Evolutionary conservation across 2,329 filamentous ascomycete species (phyloP).

Genomic region (Cladosporium cucumerinum): DNA sequence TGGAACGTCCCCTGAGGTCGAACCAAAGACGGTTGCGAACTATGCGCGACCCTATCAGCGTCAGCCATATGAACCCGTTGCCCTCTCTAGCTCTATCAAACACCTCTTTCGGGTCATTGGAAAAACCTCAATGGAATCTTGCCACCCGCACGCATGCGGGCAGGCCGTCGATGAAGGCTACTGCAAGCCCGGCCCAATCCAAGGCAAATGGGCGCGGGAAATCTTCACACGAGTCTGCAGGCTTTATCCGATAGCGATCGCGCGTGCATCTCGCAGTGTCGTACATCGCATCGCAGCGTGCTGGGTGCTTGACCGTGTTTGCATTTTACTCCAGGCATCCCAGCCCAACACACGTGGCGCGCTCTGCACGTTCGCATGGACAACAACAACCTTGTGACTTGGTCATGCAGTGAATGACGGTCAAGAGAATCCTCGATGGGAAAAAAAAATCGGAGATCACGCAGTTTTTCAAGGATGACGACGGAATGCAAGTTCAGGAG

Average conservation of each 20-base stretch:
- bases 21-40: background rate
- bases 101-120: background rate
- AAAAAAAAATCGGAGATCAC: background rate
- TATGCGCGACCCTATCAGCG: background rate
- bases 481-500: background rate
- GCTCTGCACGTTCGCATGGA: conserved; percentile 2
- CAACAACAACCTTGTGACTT: background rate
- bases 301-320: background rate
- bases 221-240: background rate
- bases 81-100: background rate
- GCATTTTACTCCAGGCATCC: background rate
- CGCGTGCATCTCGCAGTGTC: background rate
- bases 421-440: background rate
- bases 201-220: background rate
- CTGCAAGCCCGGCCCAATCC: background rate
- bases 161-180: background rate
- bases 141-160: background rate
- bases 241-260: background rate
- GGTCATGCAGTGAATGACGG: background rate
- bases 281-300: background rate
- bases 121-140: background rate
- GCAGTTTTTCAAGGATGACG: background rate
- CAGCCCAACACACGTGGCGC: conserved; percentile 8
- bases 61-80: background rate
- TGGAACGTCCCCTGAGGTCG: background rate